phyloP scores from a whole-genome alignment of 352 stramenopile species.

The Globisporangium spinosum region DNA sequence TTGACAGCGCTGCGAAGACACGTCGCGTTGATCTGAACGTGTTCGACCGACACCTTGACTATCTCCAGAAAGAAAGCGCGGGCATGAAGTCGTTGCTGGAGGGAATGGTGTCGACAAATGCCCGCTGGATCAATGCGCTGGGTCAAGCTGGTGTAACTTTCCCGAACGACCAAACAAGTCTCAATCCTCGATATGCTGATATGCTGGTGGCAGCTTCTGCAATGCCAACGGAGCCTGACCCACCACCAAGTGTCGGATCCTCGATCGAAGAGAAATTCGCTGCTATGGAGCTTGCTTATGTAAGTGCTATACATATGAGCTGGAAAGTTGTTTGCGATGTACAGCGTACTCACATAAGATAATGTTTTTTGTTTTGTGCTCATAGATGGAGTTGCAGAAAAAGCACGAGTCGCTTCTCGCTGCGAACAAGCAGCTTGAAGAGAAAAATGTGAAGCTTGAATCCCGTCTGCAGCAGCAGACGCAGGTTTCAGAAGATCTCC shows the following conservation, averaged over 20 bases:
- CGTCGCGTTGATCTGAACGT: slow-evolving; percentile 42
- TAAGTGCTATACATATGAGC: slow-evolving; percentile 6
- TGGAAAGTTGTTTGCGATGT: background rate
- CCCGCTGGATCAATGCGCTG: slow-evolving; percentile 65
- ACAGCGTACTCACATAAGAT: background rate
- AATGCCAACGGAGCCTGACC: slow-evolving; percentile 13
- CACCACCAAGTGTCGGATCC: slow-evolving; percentile 15
- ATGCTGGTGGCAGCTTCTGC: slow-evolving; percentile 23
- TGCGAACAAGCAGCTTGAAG: slow-evolving; percentile 47
- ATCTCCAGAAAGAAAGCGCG: slow-evolving; percentile 60
- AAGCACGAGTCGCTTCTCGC: slow-evolving; percentile 47
- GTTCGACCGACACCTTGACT: slow-evolving; percentile 64
- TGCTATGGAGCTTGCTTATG: slow-evolving; percentile 41
- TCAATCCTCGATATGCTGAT: background rate
- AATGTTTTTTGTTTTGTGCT: background rate
- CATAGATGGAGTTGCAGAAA: slow-evolving; percentile 45
- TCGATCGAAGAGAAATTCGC: slow-evolving; percentile 49
- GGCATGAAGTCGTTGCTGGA: slow-evolving; percentile 67
- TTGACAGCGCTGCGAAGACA: slow-evolving; percentile 18
- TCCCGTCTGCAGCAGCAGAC: slow-evolving; percentile 64
- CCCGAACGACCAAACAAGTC: slow-evolving; percentile 15
- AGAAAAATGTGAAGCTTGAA: slow-evolving; percentile 61
- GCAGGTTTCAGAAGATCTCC: slow-evolving; percentile 55
- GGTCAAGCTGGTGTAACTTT: slow-evolving; percentile 21
- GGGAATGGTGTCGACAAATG: slow-evolving; percentile 69